These are phyloP conservation scores for Penicillium desertorum DNA, from an alignment of 495 filamentous ascomycete genomes.

Conservation along the genomic window DNA sequence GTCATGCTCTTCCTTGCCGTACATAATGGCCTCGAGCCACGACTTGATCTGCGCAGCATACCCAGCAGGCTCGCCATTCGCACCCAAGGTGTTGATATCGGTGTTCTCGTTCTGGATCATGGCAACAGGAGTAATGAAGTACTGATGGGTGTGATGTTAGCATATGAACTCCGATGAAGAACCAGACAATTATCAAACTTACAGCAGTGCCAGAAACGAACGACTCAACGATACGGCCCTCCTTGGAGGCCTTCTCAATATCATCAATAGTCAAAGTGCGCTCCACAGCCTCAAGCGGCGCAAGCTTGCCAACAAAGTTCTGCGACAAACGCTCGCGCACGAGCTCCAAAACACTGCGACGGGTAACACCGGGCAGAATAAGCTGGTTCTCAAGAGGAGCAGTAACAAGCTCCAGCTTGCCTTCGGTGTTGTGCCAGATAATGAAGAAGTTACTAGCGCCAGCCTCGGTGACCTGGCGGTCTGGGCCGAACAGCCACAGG, in stretches of 20 bases:
- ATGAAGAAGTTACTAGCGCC: conserved; percentile 94
- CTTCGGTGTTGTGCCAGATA: conserved; percentile 68
- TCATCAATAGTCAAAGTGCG: conserved; percentile 77
- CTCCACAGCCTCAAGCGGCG: conserved; percentile 73
- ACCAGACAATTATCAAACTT: conserved; percentile 30
- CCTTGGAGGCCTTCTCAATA: conserved; percentile 65
- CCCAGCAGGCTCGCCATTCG: conserved; percentile 56
- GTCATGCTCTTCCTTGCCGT: conserved; percentile 72
- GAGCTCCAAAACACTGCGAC: conserved; percentile 72
- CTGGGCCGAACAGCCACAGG: conserved; percentile 81
- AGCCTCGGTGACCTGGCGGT: conserved; percentile 80
- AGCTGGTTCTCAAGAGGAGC: conserved; percentile 77
- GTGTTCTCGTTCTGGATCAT: conserved; percentile 69
- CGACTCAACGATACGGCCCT: conserved; percentile 78
- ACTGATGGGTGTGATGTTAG: conserved; percentile 44
- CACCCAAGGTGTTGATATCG: conserved; percentile 66
- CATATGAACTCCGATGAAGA: not conserved
- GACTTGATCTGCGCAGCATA: conserved; percentile 71
- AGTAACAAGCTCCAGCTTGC: conserved; percentile 72
- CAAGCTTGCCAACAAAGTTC: conserved; percentile 40
- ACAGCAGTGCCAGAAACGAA: conserved; percentile 88
- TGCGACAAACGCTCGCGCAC: conserved; percentile 58
- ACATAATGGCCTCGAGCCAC: conserved; percentile 85
- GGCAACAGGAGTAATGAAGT: conserved; percentile 75
- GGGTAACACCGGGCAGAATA: conserved; percentile 82